phyloP scores from a whole-genome alignment of 495 filamentous ascomycete species.

The Podospora sp. region DNA sequence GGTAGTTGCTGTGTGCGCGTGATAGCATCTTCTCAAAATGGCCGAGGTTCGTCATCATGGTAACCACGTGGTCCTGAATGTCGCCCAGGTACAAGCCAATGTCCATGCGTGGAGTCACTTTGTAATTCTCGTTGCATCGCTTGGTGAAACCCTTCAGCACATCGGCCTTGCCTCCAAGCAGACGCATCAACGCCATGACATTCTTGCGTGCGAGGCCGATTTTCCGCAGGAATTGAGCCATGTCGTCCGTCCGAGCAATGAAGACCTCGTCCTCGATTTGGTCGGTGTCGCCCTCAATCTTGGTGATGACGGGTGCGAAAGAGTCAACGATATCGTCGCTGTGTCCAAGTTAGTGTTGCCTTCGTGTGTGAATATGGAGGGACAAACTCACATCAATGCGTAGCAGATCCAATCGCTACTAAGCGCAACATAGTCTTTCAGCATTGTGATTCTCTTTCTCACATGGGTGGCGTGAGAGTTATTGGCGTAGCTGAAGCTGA shows the following conservation, averaged over 20 bases:
- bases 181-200: constrained; percentile 88
- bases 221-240: constrained; percentile 77
- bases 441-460: constrained; percentile 83
- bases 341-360: constrained; percentile 29
- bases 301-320: constrained; percentile 85
- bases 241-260: constrained; percentile 85
- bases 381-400: constrained; percentile 81
- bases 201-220: constrained; percentile 92
- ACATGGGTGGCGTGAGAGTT: constrained; percentile 86
- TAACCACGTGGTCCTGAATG: constrained; percentile 98
- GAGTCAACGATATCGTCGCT: constrained; percentile 96
- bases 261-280: constrained; percentile 94
- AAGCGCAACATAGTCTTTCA: constrained; percentile 90
- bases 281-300: constrained; percentile 86
- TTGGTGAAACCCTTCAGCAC: constrained; percentile 97
- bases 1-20: constrained; percentile 92
- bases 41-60: constrained; percentile 93
- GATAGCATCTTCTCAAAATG: constrained; percentile 98
- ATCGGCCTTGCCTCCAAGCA: constrained; percentile 94
- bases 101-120: constrained; percentile 89
- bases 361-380: background rate
- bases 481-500: constrained; percentile 88
- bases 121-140: constrained; percentile 95
- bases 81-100: constrained; percentile 95
- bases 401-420: constrained; percentile 99